Base-by-base conservation (phyloP, 1,284 basidiomycete genomes). In the Bondarzewia mesenterica region DNA sequence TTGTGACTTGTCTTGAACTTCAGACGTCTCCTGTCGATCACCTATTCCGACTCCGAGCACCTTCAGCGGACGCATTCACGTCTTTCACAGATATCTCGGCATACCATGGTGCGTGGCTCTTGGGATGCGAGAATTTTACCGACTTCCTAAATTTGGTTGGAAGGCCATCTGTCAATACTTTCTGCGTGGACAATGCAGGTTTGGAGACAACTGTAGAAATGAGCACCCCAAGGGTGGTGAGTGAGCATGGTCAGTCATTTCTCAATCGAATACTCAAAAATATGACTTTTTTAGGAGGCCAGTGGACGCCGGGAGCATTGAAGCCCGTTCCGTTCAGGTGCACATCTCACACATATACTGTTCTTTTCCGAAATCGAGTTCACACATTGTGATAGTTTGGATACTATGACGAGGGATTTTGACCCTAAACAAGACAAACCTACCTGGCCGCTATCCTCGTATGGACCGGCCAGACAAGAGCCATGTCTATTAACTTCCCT, bases 381-480 rank as follows among this genome's bases (percentile, higher is more conserved):
- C 14, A 29, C 22, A 51, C 8, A n/a, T 26, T 23, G 25, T 42
- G 37, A 27, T 58, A 89, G 85, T 15, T 57, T 66, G n/a, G 85
- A 89, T 14, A 65, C 72, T 1, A 74, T 89, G 26, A 60, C 61
- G 14, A 69, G 66, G 38, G 89, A 91, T 57, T 58, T 91, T n/a
- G 78, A 76, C 3, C 22, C 41, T 5, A 64, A 64, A 15, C 65
- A 63, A 4, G 88, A 91, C 18, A 82, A 80, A 57, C 93, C 93
- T 0, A 48, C 77, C 6, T 97, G 89, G 85, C 82, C 85, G n/a
- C 67, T 94, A 0, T 84, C 89, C 0, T 85, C 78, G 0, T 96
- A 88, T 61, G 92, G 77, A 0, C 80, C 88, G 20, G 80, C 82
- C 0, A 93, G 93, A 60, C 62, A 77, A 47, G 89, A 93, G 57